These are phyloP conservation scores for Trametes maxima DNA, from an alignment of 768 basidiomycete genomes.

Conservation along the genomic window DNA sequence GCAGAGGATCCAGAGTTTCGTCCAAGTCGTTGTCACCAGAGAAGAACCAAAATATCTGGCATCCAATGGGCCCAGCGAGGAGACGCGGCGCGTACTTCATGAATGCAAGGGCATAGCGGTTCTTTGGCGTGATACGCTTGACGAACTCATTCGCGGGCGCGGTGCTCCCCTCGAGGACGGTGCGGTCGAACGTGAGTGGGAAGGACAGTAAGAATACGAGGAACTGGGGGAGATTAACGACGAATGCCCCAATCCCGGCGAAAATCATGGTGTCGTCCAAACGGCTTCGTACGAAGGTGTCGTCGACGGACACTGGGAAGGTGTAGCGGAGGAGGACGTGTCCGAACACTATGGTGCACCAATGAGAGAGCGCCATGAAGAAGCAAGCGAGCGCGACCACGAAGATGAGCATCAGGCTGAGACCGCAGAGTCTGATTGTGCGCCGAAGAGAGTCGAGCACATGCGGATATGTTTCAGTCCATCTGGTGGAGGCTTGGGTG, in stretches of 20 bases:
- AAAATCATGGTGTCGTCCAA: conserved; percentile 16
- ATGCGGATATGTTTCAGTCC: background rate
- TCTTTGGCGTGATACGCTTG: conserved; percentile 15
- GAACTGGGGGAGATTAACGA: conserved; percentile 15
- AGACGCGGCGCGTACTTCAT: conserved; percentile 14
- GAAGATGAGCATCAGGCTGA: conserved; percentile 14
- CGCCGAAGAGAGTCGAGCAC: background rate
- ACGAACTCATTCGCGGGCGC: conserved; percentile 15
- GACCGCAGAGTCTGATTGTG: background rate
- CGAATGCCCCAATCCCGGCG: conserved; percentile 10
- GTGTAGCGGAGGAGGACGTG: conserved; percentile 13
- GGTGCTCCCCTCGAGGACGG: conserved; percentile 8
- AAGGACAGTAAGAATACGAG: conserved; percentile 14
- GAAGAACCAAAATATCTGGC: background rate
- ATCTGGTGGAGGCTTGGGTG: background rate
- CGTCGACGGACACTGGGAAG: background rate
- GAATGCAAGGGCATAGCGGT: background rate
- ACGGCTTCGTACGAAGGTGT: background rate
- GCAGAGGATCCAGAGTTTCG: conserved; percentile 1
- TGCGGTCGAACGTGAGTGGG: conserved; percentile 14
- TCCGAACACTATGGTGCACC: conserved; percentile 14
- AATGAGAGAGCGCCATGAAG: conserved; percentile 10
- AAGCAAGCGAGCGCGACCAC: conserved; percentile 11
- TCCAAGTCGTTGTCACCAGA: background rate
- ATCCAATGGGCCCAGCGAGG: conserved; percentile 6